These are phyloP conservation scores for Heterobasidion irregulare DNA, from an alignment of 1,284 basidiomycete species.

Conservation along the genomic window DNA sequence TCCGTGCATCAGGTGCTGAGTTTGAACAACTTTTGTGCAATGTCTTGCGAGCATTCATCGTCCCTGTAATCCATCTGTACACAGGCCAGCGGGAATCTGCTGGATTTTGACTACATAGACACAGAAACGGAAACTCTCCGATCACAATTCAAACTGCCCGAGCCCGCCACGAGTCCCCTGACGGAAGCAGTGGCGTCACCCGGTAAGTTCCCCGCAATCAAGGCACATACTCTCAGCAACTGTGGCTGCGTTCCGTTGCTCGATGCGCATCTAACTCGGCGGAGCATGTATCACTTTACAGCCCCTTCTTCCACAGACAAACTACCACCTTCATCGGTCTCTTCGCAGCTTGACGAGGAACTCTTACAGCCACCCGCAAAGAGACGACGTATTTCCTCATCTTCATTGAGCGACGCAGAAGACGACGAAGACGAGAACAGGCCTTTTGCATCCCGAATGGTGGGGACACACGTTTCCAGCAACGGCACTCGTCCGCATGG, in stretches of 20 bases:
- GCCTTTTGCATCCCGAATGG: constrained; percentile 49
- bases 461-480: constrained; percentile 3
- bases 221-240: constrained; percentile 11
- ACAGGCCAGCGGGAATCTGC: constrained; percentile 68
- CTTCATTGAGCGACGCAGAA: constrained; percentile 19
- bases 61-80: constrained; percentile 1
- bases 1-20: constrained; percentile 11
- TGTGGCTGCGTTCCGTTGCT: constrained; percentile 5
- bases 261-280: background rate
- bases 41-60: background rate
- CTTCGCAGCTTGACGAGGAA: constrained; percentile 36
- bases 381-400: constrained; percentile 21
- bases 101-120: constrained; percentile 73
- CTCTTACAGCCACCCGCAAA: constrained; percentile 21
- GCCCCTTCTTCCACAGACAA: constrained; percentile 25
- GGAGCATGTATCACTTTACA: constrained; percentile 3
- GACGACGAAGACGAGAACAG: constrained; percentile 35
- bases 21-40: constrained; percentile 5
- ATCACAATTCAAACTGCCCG: constrained; percentile 58
- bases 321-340: constrained; percentile 42
- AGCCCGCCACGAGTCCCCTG: constrained; percentile 34
- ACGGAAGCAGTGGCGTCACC: constrained; percentile 23
- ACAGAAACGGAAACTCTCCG: constrained; percentile 63
- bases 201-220: constrained; percentile 21
- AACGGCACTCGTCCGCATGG: constrained; percentile 12